Evolutionary conservation across 2,329 filamentous ascomycete genomes (phyloP), one percentile per base, ranked within the genome.

Genomic region (Colletotrichum costaricense): DNA sequence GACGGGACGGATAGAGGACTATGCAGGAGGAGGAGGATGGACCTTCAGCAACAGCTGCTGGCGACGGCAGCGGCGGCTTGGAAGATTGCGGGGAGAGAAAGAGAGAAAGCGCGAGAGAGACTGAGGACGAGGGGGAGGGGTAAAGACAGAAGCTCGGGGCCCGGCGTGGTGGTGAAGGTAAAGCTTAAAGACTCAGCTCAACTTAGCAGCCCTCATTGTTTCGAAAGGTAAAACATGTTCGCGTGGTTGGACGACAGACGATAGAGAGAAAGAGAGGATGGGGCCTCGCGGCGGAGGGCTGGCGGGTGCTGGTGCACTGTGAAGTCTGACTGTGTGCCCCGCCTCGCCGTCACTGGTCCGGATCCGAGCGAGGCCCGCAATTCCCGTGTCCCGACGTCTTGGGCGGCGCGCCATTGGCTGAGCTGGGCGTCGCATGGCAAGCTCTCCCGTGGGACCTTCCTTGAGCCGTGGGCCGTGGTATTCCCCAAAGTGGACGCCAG

Each of bases 301-400:
- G 65, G 68, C 56, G 24, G 28, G 33, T 9, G 22, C 46, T 58
- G 33, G 33, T 35, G 55, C 67, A 73, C 70, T 73, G 67, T 73
- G 67, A 52, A 52, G 30, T 24, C 55, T 65, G 55, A 70, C 65
- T 72, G 69, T 67, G 42, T 42, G 38, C 70, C 66, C 70, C 67
- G 46, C 70, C 46, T 60, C 35, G 59, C 70, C 70, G 70, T 73
- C 70, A 70, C 67, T 73, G 70, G 67, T 70, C 67, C 70, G 70
- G 70, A 70, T 67, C 70, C 67, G 70, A 70, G 19, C n/a, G 2
- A 16, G 49, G 5, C 35, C 70, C 70, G 12, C 19, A 28, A 30
- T 24, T 60, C 60, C 70, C 67, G 67, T 70, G 60, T 28, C 60
- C 42, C 67, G 60, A 65, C 33, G 26, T 6, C 16, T 16, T 62